Conservation (phyloP, 106 monocot genomes). For the Dendrobium nobile region DNA sequence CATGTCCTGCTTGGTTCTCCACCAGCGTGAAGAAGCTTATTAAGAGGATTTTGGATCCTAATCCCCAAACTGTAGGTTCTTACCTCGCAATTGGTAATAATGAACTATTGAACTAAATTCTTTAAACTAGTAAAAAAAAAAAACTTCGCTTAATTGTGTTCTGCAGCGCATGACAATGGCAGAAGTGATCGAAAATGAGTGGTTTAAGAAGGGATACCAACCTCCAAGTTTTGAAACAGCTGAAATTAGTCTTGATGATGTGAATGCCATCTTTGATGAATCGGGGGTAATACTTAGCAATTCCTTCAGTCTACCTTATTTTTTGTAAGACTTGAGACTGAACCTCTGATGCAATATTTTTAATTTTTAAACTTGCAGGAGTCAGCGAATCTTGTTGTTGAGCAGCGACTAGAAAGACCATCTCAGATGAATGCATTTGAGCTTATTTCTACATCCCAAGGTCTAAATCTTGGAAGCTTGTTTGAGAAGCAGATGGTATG, state of each 20-base stretch:
- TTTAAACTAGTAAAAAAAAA: background rate
- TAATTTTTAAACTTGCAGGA: constrained; percentile 25
- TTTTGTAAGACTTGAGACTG: background rate
- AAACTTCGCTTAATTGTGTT: background rate
- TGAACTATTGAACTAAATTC: background rate
- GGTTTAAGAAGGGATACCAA: constrained; percentile 95
- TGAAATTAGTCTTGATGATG: constrained; percentile 70
- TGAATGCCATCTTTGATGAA: constrained; percentile 64
- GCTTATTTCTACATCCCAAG: constrained; percentile 89
- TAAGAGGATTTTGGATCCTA: constrained; percentile 83
- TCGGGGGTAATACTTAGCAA: constrained; percentile 37
- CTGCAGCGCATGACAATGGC: constrained; percentile 79
- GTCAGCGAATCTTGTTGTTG: constrained; percentile 68
- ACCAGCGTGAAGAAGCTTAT: constrained; percentile 91
- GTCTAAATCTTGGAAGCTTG: constrained; percentile 74
- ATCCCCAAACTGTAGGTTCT: constrained; percentile 61
- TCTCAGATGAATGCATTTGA: constrained; percentile 91
- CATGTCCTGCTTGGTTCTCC: constrained; percentile 90
- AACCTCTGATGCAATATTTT: background rate
- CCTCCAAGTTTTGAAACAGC: constrained; percentile 57
- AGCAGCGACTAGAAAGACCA: constrained; percentile 73
- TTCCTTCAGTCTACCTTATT: background rate
- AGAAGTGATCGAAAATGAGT: constrained; percentile 73
- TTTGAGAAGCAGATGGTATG: constrained; percentile 89
- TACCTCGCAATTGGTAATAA: background rate